Base-by-base conservation (phyloP, 306 rosid species). In the Vigna angularis region DNA sequence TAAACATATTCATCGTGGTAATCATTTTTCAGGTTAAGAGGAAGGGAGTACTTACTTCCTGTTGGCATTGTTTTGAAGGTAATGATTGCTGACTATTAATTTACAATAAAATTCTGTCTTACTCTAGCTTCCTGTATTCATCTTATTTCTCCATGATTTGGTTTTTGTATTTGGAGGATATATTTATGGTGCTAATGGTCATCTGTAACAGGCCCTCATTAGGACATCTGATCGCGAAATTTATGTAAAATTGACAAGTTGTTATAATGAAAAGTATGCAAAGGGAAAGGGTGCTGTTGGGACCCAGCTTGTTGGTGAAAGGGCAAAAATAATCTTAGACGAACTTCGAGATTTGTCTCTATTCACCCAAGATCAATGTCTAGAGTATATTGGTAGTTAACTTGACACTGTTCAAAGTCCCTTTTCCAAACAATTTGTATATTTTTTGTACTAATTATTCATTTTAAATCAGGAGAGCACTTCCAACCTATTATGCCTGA, bases 1-100 rank as follows among this genome's bases (percentile, higher is more conserved):
- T 49, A 47, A 44, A 47, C 20, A 70, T 53, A 30, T 72, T 38
- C 66, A 75, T 44, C 40, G 47, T 83, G 36, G 17, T 75, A 73
- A 9, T 73, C 69, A 81, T 75, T 86, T 81, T 87, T 71, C 87
- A 95, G 98, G 98, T 70, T 92, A 68, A 87, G 73, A 59, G 98
- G 98, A 80, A 86, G 88, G 86, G 98, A 95, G 80, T 95, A 82
- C 86, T 80, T 95, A 86, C 97, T 95, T 82, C 98, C 98, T 38
- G 93, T 92, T 44, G 98, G 98, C 28, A 76, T 95, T 75, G 86
- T 95, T 72, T 85, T 95, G 57, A 95, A 90, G 98, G 98, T 95
- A 63, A 57, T 70, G 49, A 50, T 56, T 66, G 32, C 50, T 64
- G 64, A 59, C 28, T 76, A 28, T 48, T 75, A 18, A 69, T 45